phyloP scores from a whole-genome alignment of 2,329 filamentous ascomycete genomes.

The Xylaria sp. region DNA sequence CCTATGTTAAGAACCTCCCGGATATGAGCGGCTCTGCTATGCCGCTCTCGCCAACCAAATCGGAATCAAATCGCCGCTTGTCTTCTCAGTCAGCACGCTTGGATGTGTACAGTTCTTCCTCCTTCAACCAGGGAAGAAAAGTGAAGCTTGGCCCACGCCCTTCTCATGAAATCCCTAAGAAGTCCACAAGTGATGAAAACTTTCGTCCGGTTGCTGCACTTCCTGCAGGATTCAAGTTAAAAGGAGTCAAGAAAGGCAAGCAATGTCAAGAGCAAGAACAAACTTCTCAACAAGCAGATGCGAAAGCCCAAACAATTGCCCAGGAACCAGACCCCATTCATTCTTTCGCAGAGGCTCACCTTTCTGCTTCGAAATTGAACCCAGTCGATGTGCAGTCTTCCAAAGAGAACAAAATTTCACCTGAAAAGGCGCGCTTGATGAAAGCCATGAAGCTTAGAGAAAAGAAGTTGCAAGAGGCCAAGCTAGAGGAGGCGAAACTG shows the following conservation, averaged over 20 bases:
- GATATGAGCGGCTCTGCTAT: constrained; percentile 45
- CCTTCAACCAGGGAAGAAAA: constrained; percentile 60
- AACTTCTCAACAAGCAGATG: constrained; percentile 27
- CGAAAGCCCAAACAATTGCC: constrained; percentile 34
- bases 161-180: constrained; percentile 59
- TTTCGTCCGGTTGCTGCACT: constrained; percentile 71
- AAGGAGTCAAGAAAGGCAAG: constrained; percentile 49
- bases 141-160: constrained; percentile 85
- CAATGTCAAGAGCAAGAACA: constrained; percentile 27
- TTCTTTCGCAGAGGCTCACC: constrained; percentile 32
- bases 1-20: constrained; percentile 47
- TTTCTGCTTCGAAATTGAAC: constrained; percentile 38
- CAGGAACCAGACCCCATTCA: constrained; percentile 32
- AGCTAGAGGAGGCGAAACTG: constrained; percentile 82
- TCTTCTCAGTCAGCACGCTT: constrained; percentile 49
- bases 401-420: constrained; percentile 58
- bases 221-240: constrained; percentile 71
- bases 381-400: constrained; percentile 37
- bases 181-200: constrained; percentile 56
- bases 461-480: constrained; percentile 48
- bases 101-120: constrained; percentile 46
- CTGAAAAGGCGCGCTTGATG: constrained; percentile 88
- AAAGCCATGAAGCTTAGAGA: constrained; percentile 89
- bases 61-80: constrained; percentile 38
- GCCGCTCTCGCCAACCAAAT: constrained; percentile 42